Conservation (phyloP, 1,284 basidiomycete genomes). For the Naganishia cerealis region DNA sequence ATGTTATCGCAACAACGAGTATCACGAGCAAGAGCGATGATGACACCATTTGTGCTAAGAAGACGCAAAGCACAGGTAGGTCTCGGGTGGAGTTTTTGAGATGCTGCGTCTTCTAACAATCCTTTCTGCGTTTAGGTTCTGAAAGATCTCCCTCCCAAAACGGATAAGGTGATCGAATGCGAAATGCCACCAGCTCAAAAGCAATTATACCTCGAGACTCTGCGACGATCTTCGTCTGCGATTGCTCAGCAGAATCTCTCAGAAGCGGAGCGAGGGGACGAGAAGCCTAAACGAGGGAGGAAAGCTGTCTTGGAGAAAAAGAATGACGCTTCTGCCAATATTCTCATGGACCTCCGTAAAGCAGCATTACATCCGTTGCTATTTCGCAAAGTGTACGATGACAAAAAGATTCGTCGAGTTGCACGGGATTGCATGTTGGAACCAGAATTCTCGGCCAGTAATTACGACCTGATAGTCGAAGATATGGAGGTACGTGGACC, state of each 20-base stretch:
- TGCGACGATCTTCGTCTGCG: constrained; percentile 60
- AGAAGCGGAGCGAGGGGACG: constrained; percentile 52
- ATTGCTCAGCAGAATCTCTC: constrained; percentile 66
- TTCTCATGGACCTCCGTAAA: constrained; percentile 93
- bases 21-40: constrained; percentile 95
- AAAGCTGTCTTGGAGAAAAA: constrained; percentile 63
- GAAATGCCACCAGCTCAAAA: constrained; percentile 82
- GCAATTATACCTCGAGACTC: constrained; percentile 79
- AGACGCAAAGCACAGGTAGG: constrained; percentile 85
- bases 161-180: constrained; percentile 89
- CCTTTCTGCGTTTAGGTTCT: constrained; percentile 64
- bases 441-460: constrained; percentile 74
- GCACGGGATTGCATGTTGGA: constrained; percentile 84
- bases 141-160: constrained; percentile 87
- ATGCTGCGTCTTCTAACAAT: constrained; percentile 10
- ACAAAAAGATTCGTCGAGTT: constrained; percentile 71
- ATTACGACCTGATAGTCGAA: constrained; percentile 79
- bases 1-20: constrained; percentile 86
- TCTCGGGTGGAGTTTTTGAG: background rate
- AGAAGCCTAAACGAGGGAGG: constrained; percentile 63
- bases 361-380: constrained; percentile 95
- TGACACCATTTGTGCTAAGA: constrained; percentile 96
- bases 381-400: constrained; percentile 80
- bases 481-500: constrained; percentile 65
- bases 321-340: constrained; percentile 63